Conservation (phyloP, 2,329 filamentous ascomycete genomes). For the Proliferodiscus dingleyae region DNA sequence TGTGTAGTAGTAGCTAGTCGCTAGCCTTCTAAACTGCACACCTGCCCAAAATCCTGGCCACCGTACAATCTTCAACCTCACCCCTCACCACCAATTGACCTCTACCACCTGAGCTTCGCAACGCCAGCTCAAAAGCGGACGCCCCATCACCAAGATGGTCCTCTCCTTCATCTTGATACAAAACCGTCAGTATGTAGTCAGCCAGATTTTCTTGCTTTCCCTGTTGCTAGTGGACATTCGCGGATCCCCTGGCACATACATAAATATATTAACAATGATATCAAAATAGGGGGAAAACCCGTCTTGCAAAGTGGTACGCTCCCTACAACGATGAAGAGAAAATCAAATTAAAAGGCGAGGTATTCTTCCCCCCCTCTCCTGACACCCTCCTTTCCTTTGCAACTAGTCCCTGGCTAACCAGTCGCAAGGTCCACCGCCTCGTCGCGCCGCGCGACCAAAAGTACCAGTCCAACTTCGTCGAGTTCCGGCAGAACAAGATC, state of each 20-base stretch:
- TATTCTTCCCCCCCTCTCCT: conserved; percentile 33
- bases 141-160: conserved; percentile 38
- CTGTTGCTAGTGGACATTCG: neutral
- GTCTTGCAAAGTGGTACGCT: conserved; percentile 97
- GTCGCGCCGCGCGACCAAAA: conserved; percentile 98
- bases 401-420: conserved; percentile 6
- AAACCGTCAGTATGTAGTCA: conserved; percentile 80
- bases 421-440: conserved; percentile 77
- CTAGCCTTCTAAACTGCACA: conserved; percentile 2
- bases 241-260: neutral
- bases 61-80: conserved; percentile 4
- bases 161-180: conserved; percentile 88
- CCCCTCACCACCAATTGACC: neutral
- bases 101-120: neutral
- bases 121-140: too few species aligned
- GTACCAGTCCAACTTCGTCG: conserved; percentile 99
- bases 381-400: conserved; percentile 1
- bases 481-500: conserved; percentile 90
- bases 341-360: conserved; percentile 97
- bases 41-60: neutral
- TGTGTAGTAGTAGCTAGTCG: too few species aligned
- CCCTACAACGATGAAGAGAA: conserved; percentile 99
- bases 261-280: conserved; percentile 9
- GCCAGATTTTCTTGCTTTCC: conserved; percentile 11
- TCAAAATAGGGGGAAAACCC: conserved; percentile 79